Base-by-base conservation (phyloP, 192 early-diverging fungal genomes). In the Haplosporangium gracile region DNA sequence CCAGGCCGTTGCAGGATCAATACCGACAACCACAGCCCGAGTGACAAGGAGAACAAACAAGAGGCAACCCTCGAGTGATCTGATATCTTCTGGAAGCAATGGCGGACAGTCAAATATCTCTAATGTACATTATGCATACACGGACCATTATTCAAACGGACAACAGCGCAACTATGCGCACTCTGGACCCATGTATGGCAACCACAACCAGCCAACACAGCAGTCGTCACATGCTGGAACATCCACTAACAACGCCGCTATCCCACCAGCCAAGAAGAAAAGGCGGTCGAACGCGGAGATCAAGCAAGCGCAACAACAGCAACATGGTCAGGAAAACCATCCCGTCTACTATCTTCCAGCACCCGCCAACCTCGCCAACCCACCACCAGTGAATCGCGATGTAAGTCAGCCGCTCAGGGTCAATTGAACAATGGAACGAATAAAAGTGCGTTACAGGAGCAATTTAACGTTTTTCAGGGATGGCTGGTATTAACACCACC, bases 11-110 rank as follows among this genome's bases (percentile, higher is more conserved):
- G 13, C 74, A 20, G 57, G 68, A 20, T 70, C 78, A 85, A 72
- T 74, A 81, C 70, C 47, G 22, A 40, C 36, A 38, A 1, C 78
- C 9, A 53, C 74, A 78, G 70, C 78, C 39, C 75, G 75, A 43
- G 70, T 80, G 40, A 80, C 84, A 15, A 81, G 79, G 68, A 81
- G 79, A 75, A 74, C 84, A 15, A 86, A 81, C 70, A 85, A 85
- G 42, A 51, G 83, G 24, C n/a, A 43, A 36, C 84, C 79, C 10
- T 86, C 84, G 0, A 81, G 72, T 4, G 79, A 81, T 29, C 53
- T 86, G 24, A 45, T 36, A 5, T 26, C 77, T 13, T 71, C 73
- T 42, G 76, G 71, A 26, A 60, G 71, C 68, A 85, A 72, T n/a
- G 63, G 57, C 53, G 40, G 34, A 51, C 29, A 32, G 72, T 36